Percentiles rank a stretch among this genome's conserved stretches.
Evolutionary conservation across 1,284 basidiomycete genomes (phyloP).

Genomic region (Hortiboletus rubellus): DNA sequence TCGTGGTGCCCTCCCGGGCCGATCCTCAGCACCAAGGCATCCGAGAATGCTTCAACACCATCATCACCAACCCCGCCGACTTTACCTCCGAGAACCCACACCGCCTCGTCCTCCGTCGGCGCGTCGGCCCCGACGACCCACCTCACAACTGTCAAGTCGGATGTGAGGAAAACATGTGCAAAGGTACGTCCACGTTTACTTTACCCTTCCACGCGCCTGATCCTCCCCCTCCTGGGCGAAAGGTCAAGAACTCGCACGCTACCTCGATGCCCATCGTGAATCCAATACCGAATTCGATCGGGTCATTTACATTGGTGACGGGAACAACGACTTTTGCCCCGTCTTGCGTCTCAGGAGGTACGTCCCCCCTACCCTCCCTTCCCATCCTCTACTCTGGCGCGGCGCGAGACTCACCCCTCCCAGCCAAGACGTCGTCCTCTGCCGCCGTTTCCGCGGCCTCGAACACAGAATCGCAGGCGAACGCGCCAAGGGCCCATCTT

Average conservation of each 20-base stretch:
- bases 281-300: slow-evolving; percentile 69
- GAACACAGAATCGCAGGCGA: slow-evolving; percentile 74
- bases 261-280: slow-evolving; percentile 54
- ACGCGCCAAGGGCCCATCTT: slow-evolving; percentile 43
- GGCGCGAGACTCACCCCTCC: neutral
- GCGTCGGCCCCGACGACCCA: slow-evolving; percentile 71
- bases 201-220: too few relatives aligned
- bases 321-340: slow-evolving; percentile 95
- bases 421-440: slow-evolving; percentile 78
- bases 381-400: too few relatives aligned
- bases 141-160: slow-evolving; percentile 89
- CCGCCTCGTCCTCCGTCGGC: slow-evolving; percentile 75
- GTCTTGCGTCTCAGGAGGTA: slow-evolving; percentile 77
- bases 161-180: slow-evolving; percentile 98
- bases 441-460: slow-evolving; percentile 75
- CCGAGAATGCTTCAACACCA: slow-evolving; percentile 73
- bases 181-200: slow-evolving; percentile 53
- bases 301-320: slow-evolving; percentile 92
- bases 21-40: slow-evolving; percentile 67
- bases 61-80: slow-evolving; percentile 91
- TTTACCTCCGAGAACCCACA: slow-evolving; percentile 72
- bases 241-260: slow-evolving; percentile 89
- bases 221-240: neutral
- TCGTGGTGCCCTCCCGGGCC: too few relatives aligned
- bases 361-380: slow-evolving; percentile 21